A percentile compares a stretch with the other conserved stretches of the same genome.
Conservation (phyloP, 2,329 filamentous ascomycete species). For the Botrytis byssoidea region DNA sequence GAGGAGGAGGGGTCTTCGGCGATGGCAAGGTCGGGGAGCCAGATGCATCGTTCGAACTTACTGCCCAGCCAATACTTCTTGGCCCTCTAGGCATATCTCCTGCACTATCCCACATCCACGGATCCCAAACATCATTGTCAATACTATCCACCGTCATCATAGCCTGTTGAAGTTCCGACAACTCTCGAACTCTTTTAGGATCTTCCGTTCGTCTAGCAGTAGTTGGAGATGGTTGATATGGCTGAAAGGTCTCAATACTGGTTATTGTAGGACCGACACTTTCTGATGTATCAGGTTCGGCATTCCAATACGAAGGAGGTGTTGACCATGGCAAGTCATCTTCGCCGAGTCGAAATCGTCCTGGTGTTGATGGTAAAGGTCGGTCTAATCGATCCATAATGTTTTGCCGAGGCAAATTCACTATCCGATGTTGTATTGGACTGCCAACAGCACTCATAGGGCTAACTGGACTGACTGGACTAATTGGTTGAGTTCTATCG, state of each 20-base stretch:
- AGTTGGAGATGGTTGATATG: slow-evolving; percentile 5
- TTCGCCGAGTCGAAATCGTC: slow-evolving; percentile 38
- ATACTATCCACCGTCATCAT: slow-evolving; percentile 40
- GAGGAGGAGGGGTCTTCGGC: slow-evolving; percentile 21
- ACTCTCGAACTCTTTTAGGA: slow-evolving; percentile 33
- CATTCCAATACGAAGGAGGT: slow-evolving; percentile 33
- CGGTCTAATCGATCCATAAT: not conserved
- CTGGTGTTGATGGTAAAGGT: slow-evolving; percentile 36
- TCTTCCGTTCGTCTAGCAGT: slow-evolving; percentile 31
- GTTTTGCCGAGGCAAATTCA: slow-evolving; percentile 19
- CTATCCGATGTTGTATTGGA: slow-evolving; percentile 23
- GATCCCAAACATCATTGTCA: slow-evolving; percentile 33
- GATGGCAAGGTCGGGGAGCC: slow-evolving; percentile 5
- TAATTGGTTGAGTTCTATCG: slow-evolving; percentile 26
- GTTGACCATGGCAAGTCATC: slow-evolving; percentile 38
- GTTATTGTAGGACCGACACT: not conserved
- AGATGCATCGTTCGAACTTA: slow-evolving; percentile 29
- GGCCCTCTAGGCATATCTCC: slow-evolving; percentile 32
- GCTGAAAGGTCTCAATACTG: not conserved
- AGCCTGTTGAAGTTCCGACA: slow-evolving; percentile 36
- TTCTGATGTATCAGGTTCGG: slow-evolving; percentile 20
- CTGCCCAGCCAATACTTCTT: slow-evolving; percentile 37
- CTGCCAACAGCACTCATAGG: slow-evolving; percentile 26
- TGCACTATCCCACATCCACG: slow-evolving; percentile 33
- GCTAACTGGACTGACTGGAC: slow-evolving; percentile 27